A percentile compares a stretch with the other conserved stretches of the same genome.
Conservation (phyloP, 2,329 filamentous ascomycete species). For the Plenodomus biglobosus region DNA sequence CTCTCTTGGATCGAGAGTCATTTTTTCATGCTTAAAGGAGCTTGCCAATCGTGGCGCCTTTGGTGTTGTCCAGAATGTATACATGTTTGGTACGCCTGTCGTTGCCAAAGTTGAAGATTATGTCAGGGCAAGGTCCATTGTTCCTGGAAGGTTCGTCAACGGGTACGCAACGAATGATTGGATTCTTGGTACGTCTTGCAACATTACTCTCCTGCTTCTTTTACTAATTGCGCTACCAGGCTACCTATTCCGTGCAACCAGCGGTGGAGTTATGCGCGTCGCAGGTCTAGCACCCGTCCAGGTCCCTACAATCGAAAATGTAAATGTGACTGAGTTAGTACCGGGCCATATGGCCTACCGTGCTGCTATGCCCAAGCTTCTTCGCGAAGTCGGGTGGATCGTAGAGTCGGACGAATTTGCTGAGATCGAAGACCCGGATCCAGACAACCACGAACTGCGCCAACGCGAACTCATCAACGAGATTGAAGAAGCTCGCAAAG, state of each 20-base stretch:
- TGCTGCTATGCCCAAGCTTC: conserved; percentile 81
- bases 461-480: conserved; percentile 94
- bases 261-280: conserved; percentile 84
- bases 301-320: conserved; percentile 82
- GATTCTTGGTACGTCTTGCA: conserved; percentile 67
- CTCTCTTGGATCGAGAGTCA: conserved; percentile 87
- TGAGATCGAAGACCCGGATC: conserved; percentile 96
- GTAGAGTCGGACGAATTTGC: conserved; percentile 92
- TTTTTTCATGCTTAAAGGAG: conserved; percentile 88
- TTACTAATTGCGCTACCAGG: conserved; percentile 42
- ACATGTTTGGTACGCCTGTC: conserved; percentile 88
- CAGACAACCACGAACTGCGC: conserved; percentile 82
- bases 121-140: conserved; percentile 74
- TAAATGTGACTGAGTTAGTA: conserved; percentile 82
- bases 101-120: conserved; percentile 93
- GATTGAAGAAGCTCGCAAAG: conserved; percentile 89
- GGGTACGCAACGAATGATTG: conserved; percentile 94
- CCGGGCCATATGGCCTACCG: conserved; percentile 97
- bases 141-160: conserved; percentile 91
- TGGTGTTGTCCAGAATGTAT: conserved; percentile 91
- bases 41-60: conserved; percentile 80
- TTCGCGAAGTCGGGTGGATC: conserved; percentile 86
- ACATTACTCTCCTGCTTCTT: neutral
- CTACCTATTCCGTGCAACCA: conserved; percentile 93
- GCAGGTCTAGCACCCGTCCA: conserved; percentile 80